These are phyloP conservation scores for Porphyrellus sp. DNA, from an alignment of 1,284 basidiomycete species.

Conservation along the genomic window DNA sequence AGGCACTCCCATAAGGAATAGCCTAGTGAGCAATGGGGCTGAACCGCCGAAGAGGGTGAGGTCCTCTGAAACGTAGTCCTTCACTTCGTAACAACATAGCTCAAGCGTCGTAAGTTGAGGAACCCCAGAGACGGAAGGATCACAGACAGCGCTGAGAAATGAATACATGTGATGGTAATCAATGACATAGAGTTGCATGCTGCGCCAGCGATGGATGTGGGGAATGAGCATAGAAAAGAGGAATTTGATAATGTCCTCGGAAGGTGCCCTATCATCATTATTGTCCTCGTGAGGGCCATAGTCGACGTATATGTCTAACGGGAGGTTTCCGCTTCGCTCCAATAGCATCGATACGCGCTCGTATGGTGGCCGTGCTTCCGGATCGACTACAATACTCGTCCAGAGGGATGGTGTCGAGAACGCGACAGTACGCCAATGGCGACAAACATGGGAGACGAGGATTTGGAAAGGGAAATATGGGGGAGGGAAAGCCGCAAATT, in stretches of 20 bases:
- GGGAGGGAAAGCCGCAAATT: neutral
- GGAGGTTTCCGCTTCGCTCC: neutral
- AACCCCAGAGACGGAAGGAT: no score
- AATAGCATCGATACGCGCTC: neutral
- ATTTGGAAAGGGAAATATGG: neutral
- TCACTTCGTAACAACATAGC: no score
- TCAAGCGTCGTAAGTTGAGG: neutral
- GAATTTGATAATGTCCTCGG: neutral
- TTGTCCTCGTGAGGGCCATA: neutral
- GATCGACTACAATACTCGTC: neutral
- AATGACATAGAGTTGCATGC: neutral
- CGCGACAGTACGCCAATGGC: neutral
- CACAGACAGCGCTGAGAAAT: neutral
- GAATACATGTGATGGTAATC: neutral
- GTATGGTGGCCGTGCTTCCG: neutral
- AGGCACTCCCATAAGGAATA: neutral
- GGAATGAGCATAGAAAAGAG: neutral
- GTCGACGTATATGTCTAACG: neutral
- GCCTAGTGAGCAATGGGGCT: neutral
- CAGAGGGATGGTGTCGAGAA: neutral
- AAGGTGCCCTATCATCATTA: neutral
- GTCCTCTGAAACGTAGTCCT: neutral
- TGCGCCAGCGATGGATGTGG: neutral
- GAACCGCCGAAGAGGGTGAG: neutral
- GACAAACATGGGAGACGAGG: neutral